A percentile compares a stretch with the other conserved stretches of the same genome.
Conservation (phyloP, 495 filamentous ascomycete genomes). For the Choiromyces venosus region DNA sequence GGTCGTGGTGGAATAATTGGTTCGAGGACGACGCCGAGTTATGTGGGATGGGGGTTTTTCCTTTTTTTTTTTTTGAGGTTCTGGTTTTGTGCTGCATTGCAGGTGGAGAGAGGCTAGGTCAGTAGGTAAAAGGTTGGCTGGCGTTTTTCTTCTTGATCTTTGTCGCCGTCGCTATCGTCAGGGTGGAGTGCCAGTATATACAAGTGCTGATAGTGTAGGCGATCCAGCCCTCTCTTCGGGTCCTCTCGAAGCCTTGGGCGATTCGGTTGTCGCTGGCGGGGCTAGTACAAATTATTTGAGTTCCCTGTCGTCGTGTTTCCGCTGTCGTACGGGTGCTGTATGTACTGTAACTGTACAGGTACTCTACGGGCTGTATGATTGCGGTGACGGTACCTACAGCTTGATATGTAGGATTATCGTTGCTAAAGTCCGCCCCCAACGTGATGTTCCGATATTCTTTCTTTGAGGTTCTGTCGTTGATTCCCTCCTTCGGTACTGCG, state of each 20-base stretch:
- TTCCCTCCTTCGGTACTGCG: background rate
- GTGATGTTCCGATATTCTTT: background rate
- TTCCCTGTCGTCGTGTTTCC: background rate
- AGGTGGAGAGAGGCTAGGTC: background rate
- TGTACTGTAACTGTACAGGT: background rate
- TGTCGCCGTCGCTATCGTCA: background rate
- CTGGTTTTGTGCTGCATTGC: background rate
- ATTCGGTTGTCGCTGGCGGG: background rate
- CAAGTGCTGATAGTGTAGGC: background rate
- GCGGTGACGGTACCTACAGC: background rate
- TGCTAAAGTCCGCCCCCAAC: background rate
- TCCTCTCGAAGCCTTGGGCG: background rate
- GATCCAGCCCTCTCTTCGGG: background rate
- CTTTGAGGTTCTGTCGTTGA: background rate
- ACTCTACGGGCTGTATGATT: background rate
- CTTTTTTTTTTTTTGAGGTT: constrained; percentile 1
- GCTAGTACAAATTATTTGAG: background rate
- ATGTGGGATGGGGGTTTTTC: background rate
- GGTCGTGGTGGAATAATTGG: constrained; percentile 5
- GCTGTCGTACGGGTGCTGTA: background rate
- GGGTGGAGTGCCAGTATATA: background rate
- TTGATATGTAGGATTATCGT: background rate
- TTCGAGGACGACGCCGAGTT: background rate
- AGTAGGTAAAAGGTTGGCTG: background rate
- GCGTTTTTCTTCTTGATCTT: background rate